Percentiles rank a stretch among this genome's conserved stretches.
These are phyloP conservation scores for Oryza rufipogon DNA, from an alignment of 176 grass and related monocot genomes.

Conservation along the genomic window DNA sequence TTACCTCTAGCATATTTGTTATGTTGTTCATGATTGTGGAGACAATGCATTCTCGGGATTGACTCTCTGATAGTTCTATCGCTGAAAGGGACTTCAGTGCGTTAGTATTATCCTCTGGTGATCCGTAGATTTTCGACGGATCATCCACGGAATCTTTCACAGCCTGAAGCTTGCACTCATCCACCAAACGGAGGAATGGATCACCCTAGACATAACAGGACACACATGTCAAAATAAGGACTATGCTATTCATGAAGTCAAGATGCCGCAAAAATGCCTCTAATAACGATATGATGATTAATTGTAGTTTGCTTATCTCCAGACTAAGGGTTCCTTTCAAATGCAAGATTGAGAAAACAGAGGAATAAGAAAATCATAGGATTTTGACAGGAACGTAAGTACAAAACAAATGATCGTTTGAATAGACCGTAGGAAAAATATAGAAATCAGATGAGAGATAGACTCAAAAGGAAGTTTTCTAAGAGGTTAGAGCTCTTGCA, in stretches of 20 bases:
- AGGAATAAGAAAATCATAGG: too few species aligned
- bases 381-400: too few species aligned
- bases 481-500: too few species aligned
- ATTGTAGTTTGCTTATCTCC: constrained; percentile 17
- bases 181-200: constrained; percentile 87
- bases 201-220: constrained; percentile 60
- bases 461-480: too few species aligned
- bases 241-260: constrained; percentile 15
- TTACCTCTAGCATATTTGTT: constrained; percentile 81
- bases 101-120: constrained; percentile 77
- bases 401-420: too few species aligned
- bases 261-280: constrained; percentile 12
- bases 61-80: constrained; percentile 83
- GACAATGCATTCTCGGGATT: constrained; percentile 88
- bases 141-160: constrained; percentile 58
- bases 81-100: constrained; percentile 73
- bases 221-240: constrained; percentile 32
- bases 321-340: not conserved
- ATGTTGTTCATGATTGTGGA: constrained; percentile 86
- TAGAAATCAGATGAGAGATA: too few species aligned
- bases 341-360: too few species aligned
- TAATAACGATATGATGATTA: constrained; percentile 24
- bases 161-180: constrained; percentile 80
- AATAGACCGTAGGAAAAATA: too few species aligned
- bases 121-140: constrained; percentile 69